Base-by-base conservation (phyloP, 352 stramenopile species). In the Nothophytophthora sp. region DNA sequence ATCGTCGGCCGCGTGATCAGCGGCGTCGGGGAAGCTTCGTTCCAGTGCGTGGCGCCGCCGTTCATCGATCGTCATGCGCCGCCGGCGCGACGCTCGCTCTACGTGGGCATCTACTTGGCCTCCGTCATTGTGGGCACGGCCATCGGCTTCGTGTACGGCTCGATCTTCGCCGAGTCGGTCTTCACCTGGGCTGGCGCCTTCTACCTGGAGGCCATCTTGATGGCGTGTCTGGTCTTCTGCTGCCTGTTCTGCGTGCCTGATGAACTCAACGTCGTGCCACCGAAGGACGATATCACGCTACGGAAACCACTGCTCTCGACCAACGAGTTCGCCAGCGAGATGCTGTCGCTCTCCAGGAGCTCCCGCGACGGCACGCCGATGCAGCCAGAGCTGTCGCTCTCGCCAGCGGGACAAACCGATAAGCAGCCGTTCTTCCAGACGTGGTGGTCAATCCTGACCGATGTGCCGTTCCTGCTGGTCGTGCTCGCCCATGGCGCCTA, bases 31-130 rank as follows among this genome's bases (percentile, higher is more conserved):
- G 89, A 97, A 52, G 86, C 91, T 20, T 80, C 82, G 10, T 93
- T 96, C 67, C 80, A 96, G 34, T 85, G 86, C 28, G 76, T 96
- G 15, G 85, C 89, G 15, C 80, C 83, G 11, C 86, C 89, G 5
- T 90, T 96, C 58, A 96, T 98, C 46, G 78, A 96, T 29, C 73
- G 90, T 43, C 67, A 89, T 34, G 88, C 78, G 0, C 73, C 73
- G 8, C 41, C 65, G 20, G 37, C 60, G 2, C 63, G 68, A 16
- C 61, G 71, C 15, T 85, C 87, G 13, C 56, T 91, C 40, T 98
- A 88, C 77, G 67, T 98, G 10, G 88, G 79, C 33, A 64, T 97
- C 38, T 97, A 94, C 70, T 86, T 96, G 48, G 85, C 73, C 44
- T 87, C 80, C 5, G 83, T 96, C 41, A 91, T 91, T 25, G 71